These are phyloP conservation scores for Backusella tuberculispora DNA, from an alignment of 192 early-diverging fungal species.

Conservation along the genomic window DNA sequence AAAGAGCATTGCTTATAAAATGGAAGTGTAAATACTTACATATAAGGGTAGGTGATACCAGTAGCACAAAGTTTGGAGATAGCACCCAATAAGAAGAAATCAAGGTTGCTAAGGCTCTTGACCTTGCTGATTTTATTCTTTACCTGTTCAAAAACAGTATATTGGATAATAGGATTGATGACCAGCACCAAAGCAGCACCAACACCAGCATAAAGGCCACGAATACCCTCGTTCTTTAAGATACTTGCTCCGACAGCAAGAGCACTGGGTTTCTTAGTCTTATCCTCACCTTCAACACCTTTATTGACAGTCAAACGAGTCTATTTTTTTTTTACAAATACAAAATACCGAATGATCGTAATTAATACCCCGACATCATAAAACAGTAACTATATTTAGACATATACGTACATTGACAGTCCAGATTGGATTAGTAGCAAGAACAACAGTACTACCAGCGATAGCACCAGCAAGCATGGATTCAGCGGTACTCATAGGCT, in stretches of 20 bases:
- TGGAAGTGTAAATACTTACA: conserved; percentile 53
- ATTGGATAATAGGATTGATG: conserved; percentile 99
- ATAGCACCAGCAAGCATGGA: conserved; percentile 94
- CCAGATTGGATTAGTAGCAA: conserved; percentile 98
- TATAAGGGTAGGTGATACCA: conserved; percentile 96
- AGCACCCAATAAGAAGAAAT: conserved; percentile 97
- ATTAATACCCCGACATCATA: background rate
- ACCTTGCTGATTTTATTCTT: conserved; percentile 67
- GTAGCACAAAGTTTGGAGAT: conserved; percentile 95
- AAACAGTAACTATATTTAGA: background rate
- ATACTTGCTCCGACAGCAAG: conserved; percentile 70
- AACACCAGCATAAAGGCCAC: conserved; percentile 91
- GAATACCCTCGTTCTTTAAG: conserved; percentile 84
- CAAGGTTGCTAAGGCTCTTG: conserved; percentile 70
- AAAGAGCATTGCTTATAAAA: background rate
- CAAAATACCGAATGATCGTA: background rate
- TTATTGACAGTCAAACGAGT: conserved; percentile 88
- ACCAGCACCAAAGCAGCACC: conserved; percentile 96
- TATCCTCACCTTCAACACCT: conserved; percentile 52
- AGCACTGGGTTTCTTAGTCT: conserved; percentile 39
- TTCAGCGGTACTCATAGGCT: conserved; percentile 81
- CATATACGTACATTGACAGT: conserved; percentile 81
- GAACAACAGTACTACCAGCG: conserved; percentile 82
- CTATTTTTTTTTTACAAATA: conserved; percentile 39
- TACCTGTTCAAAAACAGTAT: conserved; percentile 96